phyloP scores from a whole-genome alignment of 768 basidiomycete genomes.

The Lactarius hengduanensis region DNA sequence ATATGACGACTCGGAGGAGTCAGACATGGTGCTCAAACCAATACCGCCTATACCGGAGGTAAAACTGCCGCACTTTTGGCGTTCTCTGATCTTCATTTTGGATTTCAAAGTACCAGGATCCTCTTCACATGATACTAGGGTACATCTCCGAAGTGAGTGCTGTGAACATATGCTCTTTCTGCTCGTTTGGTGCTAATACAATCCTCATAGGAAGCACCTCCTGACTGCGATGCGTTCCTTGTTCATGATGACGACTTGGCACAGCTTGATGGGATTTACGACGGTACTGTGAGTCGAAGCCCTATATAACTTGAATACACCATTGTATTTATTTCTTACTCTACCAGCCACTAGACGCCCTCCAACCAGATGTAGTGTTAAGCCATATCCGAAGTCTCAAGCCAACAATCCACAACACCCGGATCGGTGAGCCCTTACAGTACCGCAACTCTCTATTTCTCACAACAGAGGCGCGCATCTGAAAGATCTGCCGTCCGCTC shows the following conservation, averaged over 20 bases:
- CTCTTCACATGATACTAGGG: background rate
- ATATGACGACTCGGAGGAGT: background rate
- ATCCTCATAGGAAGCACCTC: background rate
- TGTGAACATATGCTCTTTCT: background rate
- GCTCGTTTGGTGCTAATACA: background rate
- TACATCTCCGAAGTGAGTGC: background rate
- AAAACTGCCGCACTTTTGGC: no score
- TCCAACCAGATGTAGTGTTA: background rate
- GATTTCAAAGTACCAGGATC: conserved; percentile 12
- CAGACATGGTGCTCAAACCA: background rate
- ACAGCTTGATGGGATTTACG: background rate
- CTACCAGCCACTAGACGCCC: background rate
- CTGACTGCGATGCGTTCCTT: no score
- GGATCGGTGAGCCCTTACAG: background rate
- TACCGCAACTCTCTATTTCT: background rate
- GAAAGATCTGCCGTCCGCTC: background rate
- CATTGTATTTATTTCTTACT: background rate
- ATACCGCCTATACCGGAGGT: no score
- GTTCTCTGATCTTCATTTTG: no score
- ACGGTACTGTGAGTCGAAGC: background rate
- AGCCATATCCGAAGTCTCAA: background rate
- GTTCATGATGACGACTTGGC: background rate
- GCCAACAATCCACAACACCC: background rate
- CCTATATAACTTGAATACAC: background rate
- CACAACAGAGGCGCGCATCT: background rate